These are phyloP conservation scores for Trichosporon coremiiforme DNA, from an alignment of 1,284 basidiomycete species.

Conservation along the genomic window DNA sequence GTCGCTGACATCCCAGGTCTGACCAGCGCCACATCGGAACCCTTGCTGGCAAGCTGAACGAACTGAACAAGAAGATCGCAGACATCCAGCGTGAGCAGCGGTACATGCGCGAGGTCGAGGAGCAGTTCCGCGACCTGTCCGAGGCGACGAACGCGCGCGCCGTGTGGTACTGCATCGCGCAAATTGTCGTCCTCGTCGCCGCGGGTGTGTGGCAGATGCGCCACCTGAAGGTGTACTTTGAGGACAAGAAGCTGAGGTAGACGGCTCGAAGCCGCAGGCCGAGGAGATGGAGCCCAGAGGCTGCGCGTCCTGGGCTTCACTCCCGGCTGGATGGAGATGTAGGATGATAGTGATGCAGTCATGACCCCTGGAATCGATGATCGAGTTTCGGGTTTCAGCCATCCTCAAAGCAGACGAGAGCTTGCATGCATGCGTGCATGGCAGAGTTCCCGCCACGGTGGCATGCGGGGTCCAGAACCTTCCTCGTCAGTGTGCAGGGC, in stretches of 20 bases:
- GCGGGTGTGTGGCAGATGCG: conserved; percentile 92
- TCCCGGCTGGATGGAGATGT: neutral
- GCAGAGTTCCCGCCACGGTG: neutral
- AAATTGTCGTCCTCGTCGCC: conserved; percentile 78
- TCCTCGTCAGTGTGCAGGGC: neutral
- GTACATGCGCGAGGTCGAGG: conserved; percentile 93
- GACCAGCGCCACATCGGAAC: conserved; percentile 74
- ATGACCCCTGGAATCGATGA: neutral
- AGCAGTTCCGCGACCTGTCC: conserved; percentile 84
- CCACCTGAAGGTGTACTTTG: conserved; percentile 86
- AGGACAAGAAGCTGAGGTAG: conserved; percentile 79
- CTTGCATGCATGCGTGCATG: neutral
- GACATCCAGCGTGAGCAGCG: conserved; percentile 95
- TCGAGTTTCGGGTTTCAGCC: neutral
- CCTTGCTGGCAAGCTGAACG: conserved; percentile 80
- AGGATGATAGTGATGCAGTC: conserved; percentile 12
- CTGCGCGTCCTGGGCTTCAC: too few species aligned
- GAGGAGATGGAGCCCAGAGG: neutral
- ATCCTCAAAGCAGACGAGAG: neutral
- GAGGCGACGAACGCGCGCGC: conserved; percentile 86
- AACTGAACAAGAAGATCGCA: conserved; percentile 88
- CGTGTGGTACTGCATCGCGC: conserved; percentile 87
- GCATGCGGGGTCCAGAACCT: neutral
- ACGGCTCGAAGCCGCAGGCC: neutral
- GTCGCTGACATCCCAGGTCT: neutral